Evolutionary conservation across 192 early-diverging fungal genomes (phyloP).

Genomic region (Backusella circina): DNA sequence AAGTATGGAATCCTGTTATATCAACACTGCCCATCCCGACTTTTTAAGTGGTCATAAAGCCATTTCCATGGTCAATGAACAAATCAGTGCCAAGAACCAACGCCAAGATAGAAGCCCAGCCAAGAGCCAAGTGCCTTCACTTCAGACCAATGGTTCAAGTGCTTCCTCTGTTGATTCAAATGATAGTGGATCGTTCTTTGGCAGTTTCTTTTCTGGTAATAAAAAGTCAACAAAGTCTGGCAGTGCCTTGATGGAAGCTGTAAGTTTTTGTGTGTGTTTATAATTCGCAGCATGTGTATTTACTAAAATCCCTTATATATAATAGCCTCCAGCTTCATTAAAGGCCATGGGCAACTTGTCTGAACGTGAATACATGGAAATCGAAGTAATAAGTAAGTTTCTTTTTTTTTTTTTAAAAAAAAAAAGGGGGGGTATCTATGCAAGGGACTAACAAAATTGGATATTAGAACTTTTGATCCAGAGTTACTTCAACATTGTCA

Average conservation of each 20-base stretch:
- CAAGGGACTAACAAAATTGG: neutral
- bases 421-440: neutral
- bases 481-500: constrained; percentile 99
- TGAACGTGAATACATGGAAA: constrained; percentile 97
- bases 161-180: constrained; percentile 3
- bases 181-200: constrained; percentile 83
- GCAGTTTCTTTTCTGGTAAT: constrained; percentile 83
- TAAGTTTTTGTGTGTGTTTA: constrained; percentile 29
- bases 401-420: too few relatives aligned
- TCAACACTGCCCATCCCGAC: constrained; percentile 99
- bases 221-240: constrained; percentile 67
- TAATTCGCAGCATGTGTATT: too few relatives aligned
- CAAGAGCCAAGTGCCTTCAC: constrained; percentile 13
- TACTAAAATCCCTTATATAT: too few relatives aligned
- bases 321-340: constrained; percentile 83
- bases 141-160: constrained; percentile 10
- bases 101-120: constrained; percentile 3
- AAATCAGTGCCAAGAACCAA: constrained; percentile 30
- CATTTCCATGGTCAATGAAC: constrained; percentile 87
- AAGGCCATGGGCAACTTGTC: constrained; percentile 95
- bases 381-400: constrained; percentile 94
- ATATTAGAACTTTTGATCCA: constrained; percentile 82
- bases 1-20: constrained; percentile 91
- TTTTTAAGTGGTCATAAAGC: constrained; percentile 97
- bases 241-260: constrained; percentile 64